Evolutionary conservation across 805 yeast species (phyloP).

Genomic region (Zygoascus biomembranicola): DNA sequence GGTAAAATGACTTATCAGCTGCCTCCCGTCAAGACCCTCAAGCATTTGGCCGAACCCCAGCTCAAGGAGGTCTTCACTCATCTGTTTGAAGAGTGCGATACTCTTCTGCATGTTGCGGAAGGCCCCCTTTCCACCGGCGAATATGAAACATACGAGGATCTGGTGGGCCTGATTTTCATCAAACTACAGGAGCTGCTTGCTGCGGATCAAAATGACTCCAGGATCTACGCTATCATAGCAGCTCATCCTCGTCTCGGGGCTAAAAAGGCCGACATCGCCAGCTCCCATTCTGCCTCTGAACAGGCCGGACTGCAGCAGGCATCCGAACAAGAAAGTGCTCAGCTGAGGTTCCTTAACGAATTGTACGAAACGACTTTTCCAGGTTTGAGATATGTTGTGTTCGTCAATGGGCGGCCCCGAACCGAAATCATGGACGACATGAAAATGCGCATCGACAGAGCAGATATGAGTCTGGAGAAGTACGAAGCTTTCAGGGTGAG

Average conservation of each 20-base stretch:
- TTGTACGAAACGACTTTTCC: constrained; percentile 56
- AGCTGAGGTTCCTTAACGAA: constrained; percentile 46
- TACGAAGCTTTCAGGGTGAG: constrained; percentile 50
- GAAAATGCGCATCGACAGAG: constrained; percentile 47
- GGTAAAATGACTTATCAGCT: not conserved
- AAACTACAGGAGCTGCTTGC: constrained; percentile 32
- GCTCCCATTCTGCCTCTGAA: constrained; percentile 57
- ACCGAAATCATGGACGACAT: constrained; percentile 56
- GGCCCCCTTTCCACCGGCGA: constrained; percentile 16
- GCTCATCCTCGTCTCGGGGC: constrained; percentile 91
- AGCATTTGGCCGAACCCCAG: constrained; percentile 9
- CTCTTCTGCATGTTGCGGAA: constrained; percentile 30
- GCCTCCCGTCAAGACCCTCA: not conserved
- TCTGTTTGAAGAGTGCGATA: constrained; percentile 55
- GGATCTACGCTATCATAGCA: constrained; percentile 46
- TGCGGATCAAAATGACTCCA: constrained; percentile 18
- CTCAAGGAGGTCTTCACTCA: constrained; percentile 40
- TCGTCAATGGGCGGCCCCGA: constrained; percentile 77
- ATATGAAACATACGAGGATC: constrained; percentile 22
- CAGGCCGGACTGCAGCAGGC: constrained; percentile 54
- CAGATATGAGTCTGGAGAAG: constrained; percentile 49
- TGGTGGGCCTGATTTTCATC: constrained; percentile 40
- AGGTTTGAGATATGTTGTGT: constrained; percentile 76
- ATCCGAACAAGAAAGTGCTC: constrained; percentile 40
- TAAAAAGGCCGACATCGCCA: constrained; percentile 34